A percentile compares a stretch with the other conserved stretches of the same genome.
Conservation (phyloP, 2,329 filamentous ascomycete genomes). For the Rugonectria rugulosa region DNA sequence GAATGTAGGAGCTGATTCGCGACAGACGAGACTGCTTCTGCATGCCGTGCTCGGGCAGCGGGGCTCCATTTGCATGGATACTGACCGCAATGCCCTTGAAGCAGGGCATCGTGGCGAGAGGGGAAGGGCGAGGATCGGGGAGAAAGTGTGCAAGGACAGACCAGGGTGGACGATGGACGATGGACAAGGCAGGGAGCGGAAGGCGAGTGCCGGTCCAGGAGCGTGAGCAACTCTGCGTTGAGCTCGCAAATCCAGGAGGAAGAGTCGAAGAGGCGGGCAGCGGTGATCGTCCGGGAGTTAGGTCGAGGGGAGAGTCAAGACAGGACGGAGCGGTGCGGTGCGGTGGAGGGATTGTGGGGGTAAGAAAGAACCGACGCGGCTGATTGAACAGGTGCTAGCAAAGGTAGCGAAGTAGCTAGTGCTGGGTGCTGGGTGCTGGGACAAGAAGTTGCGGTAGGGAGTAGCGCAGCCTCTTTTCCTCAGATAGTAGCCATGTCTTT, state of each 20-base stretch:
- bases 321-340: slow-evolving; percentile 35
- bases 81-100: slow-evolving; percentile 99
- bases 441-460: no score
- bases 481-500: slow-evolving; percentile 30
- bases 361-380: slow-evolving; percentile 16
- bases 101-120: slow-evolving; percentile 75
- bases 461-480: no score
- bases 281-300: slow-evolving; percentile 31
- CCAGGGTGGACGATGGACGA: slow-evolving; percentile 20
- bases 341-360: slow-evolving; percentile 37
- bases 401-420: slow-evolving; percentile 1
- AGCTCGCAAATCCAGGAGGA: neutral
- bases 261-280: slow-evolving; percentile 14
- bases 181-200: slow-evolving; percentile 2
- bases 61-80: slow-evolving; percentile 83
- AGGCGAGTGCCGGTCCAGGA: neutral
- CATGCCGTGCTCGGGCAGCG: slow-evolving; percentile 90
- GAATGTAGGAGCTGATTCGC: slow-evolving; percentile 96
- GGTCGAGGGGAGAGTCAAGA: slow-evolving; percentile 33
- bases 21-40: slow-evolving; percentile 92
- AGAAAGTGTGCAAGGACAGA: slow-evolving; percentile 8
- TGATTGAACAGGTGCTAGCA: slow-evolving; percentile 23
- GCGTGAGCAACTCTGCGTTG: neutral
- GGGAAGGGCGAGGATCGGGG: slow-evolving; percentile 11
- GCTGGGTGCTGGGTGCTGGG: no score